Conservation (phyloP, 2,329 filamentous ascomycete genomes). For the Diaporthe citri region DNA sequence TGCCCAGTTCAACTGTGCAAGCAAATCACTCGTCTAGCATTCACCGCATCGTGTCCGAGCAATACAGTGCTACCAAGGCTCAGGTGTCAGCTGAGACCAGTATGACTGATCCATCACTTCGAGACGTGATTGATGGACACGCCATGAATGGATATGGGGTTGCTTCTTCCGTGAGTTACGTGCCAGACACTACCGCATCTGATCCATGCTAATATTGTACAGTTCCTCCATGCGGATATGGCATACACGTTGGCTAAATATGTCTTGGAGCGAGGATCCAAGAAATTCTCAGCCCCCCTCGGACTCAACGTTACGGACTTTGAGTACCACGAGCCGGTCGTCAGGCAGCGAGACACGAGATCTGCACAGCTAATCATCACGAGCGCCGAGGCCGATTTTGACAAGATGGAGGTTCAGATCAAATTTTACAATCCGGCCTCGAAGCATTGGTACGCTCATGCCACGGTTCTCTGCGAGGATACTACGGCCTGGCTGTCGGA, state of each 20-base stretch:
- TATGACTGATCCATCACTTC: not conserved
- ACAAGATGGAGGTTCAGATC: slow-evolving; percentile 2
- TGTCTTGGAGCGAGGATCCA: not conserved
- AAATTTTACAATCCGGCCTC: slow-evolving; percentile 21
- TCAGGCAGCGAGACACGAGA: not conserved
- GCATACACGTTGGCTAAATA: slow-evolving; percentile 4
- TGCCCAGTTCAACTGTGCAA: too few species aligned
- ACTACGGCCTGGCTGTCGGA: not conserved
- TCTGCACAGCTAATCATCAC: not conserved
- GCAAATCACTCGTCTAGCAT: slow-evolving; percentile 3
- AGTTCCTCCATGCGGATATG: slow-evolving; percentile 26
- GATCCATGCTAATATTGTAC: not conserved
- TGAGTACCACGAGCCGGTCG: slow-evolving; percentile 25
- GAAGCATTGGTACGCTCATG: slow-evolving; percentile 5
- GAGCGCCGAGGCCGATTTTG: not conserved
- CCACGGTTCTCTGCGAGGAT: slow-evolving; percentile 9
- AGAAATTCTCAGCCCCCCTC: not conserved
- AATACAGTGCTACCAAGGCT: not conserved
- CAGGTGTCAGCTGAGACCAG: not conserved
- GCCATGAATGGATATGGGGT: not conserved
- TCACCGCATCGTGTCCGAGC: slow-evolving; percentile 7
- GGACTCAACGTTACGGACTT: slow-evolving; percentile 7
- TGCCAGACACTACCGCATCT: too few species aligned
- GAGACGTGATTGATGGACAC: not conserved
- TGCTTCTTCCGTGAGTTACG: slow-evolving; percentile 14